A percentile compares a stretch with the other conserved stretches of the same genome.
Conservation (phyloP, 2,329 filamentous ascomycete genomes). For the Cladophialophora exuberans region DNA sequence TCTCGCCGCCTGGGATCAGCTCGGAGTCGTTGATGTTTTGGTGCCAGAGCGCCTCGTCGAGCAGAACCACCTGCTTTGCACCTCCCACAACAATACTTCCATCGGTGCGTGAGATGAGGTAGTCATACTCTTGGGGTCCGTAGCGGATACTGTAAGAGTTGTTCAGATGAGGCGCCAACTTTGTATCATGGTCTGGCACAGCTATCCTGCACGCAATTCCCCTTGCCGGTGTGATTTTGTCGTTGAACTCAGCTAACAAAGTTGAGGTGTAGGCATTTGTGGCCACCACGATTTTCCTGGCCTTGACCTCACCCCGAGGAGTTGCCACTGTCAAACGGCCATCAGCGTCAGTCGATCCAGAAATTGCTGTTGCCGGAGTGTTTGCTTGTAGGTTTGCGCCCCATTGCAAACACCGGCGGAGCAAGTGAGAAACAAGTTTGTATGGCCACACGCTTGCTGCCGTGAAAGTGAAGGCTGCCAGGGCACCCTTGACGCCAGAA, state of each 20-base stretch:
- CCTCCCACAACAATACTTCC: slow-evolving; percentile 65
- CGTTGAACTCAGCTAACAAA: slow-evolving; percentile 69
- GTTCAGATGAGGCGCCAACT: slow-evolving; percentile 36
- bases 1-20: slow-evolving; percentile 38
- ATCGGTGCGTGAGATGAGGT: slow-evolving; percentile 65
- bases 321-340: slow-evolving; percentile 71
- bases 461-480: slow-evolving; percentile 39
- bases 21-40: slow-evolving; percentile 47
- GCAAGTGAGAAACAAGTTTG: slow-evolving; percentile 74
- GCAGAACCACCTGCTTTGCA: slow-evolving; percentile 52
- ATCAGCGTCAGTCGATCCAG: slow-evolving; percentile 30
- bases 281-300: slow-evolving; percentile 71
- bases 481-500: slow-evolving; percentile 44
- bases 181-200: slow-evolving; percentile 25
- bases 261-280: slow-evolving; percentile 84
- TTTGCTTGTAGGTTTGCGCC: slow-evolving; percentile 59
- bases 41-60: slow-evolving; percentile 48
- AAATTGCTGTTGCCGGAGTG: slow-evolving; percentile 48
- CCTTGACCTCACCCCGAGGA: slow-evolving; percentile 64
- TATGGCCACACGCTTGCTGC: slow-evolving; percentile 62
- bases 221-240: slow-evolving; percentile 75
- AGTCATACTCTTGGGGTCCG: slow-evolving; percentile 64
- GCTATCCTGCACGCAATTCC: slow-evolving; percentile 59
- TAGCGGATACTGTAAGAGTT: slow-evolving; percentile 67
- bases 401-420: slow-evolving; percentile 61